These are phyloP conservation scores for Nyssa sinensis DNA, from an alignment of 148 eudicot species.

Conservation along the genomic window DNA sequence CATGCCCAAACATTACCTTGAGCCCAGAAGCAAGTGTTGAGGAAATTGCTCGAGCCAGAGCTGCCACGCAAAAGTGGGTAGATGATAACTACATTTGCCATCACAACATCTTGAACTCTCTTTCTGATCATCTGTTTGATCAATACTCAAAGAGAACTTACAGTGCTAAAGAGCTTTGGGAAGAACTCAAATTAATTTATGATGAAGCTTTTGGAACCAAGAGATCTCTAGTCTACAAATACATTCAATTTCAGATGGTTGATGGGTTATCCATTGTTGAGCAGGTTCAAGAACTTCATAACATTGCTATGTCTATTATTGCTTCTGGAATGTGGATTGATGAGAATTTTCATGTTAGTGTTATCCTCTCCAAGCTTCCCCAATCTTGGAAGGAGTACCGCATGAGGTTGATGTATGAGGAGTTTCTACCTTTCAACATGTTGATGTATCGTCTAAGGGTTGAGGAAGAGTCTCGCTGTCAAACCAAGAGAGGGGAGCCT, in stretches of 20 bases:
- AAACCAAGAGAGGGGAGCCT: conserved; percentile 22
- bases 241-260: conserved; percentile 67
- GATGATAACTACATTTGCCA: conserved; percentile 70
- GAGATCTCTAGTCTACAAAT: conserved; percentile 66
- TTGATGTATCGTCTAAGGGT: conserved; percentile 58
- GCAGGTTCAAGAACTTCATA: conserved; percentile 66
- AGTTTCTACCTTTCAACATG: conserved; percentile 52
- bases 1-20: conserved; percentile 44
- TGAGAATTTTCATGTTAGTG: conserved; percentile 69
- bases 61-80: conserved; percentile 51
- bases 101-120: conserved; percentile 57
- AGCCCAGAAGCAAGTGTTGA: conserved; percentile 24
- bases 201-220: conserved; percentile 60
- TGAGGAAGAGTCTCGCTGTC: conserved; percentile 55
- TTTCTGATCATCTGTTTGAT: conserved; percentile 59
- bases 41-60: conserved; percentile 33
- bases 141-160: conserved; percentile 41
- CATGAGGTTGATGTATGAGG: conserved; percentile 55
- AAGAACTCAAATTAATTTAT: conserved; percentile 53
- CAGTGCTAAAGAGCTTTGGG: conserved; percentile 74
- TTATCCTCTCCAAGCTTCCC: conserved; percentile 74
- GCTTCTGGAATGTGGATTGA: conserved; percentile 68
- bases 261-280: conserved; percentile 57
- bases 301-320: conserved; percentile 48
- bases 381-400: conserved; percentile 73